These are phyloP conservation scores for Phytophthora ohioensis DNA, from an alignment of 352 stramenopile genomes.

Conservation along the genomic window DNA sequence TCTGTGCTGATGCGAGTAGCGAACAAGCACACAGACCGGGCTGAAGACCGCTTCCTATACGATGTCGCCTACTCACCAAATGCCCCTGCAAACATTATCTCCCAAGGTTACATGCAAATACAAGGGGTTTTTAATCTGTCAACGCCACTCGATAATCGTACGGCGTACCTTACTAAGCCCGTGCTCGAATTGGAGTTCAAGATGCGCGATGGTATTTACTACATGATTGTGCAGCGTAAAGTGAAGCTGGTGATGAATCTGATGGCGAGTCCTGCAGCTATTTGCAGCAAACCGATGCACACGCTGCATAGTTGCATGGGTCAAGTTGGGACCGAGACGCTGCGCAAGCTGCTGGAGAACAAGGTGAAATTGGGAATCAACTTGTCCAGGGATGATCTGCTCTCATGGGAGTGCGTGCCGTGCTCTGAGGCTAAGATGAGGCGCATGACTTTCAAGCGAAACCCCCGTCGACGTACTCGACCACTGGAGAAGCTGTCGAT, in stretches of 20 bases:
- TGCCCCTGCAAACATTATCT: not conserved
- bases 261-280: not conserved
- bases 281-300: not conserved
- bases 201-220: not conserved
- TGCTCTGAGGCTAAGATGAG: not conserved
- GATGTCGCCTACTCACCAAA: not conserved
- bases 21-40: not conserved
- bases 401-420: not conserved
- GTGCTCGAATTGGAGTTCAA: not conserved
- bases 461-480: not conserved
- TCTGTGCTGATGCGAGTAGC: not conserved
- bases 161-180: not conserved
- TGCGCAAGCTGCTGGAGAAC: not conserved
- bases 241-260: not conserved
- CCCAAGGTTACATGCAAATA: not conserved
- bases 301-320: not conserved
- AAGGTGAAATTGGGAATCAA: not conserved
- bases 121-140: not conserved
- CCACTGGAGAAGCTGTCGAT: not conserved
- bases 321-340: not conserved
- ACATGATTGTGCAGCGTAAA: not conserved
- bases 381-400: not conserved
- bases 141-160: not conserved
- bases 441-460: constrained; percentile 1
- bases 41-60: not conserved